A percentile compares a stretch with the other conserved stretches of the same genome.
phyloP scores from a whole-genome alignment of 73 alveolate genomes.

The Symbiodinium natans region DNA sequence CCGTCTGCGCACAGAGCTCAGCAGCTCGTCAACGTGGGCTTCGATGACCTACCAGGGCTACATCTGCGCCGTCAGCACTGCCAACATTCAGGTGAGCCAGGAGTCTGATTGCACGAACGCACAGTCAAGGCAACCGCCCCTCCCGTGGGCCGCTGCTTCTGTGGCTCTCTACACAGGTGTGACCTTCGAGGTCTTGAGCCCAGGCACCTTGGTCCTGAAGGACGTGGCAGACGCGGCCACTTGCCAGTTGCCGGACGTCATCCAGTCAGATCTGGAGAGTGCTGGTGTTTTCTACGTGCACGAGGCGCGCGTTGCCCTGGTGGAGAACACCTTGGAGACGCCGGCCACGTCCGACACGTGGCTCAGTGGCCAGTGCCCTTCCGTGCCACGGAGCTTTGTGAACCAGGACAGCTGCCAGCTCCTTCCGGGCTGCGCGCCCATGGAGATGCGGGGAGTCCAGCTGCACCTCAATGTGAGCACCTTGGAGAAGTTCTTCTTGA shows the following conservation, averaged over 20 bases:
- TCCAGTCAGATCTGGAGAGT: not conserved
- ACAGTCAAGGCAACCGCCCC: not conserved
- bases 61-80: constrained; percentile 7
- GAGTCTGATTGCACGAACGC: not conserved
- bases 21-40: not conserved
- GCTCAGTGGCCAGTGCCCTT: constrained; percentile 58
- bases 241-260: not conserved
- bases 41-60: not conserved
- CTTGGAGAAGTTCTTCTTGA: constrained; percentile 30
- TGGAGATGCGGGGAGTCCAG: constrained; percentile 34
- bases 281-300: not conserved
- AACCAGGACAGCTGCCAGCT: constrained; percentile 14
- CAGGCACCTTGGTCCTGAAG: not conserved
- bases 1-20: not conserved
- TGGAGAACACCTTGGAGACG: constrained; percentile 67
- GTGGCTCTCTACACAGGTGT: not conserved
- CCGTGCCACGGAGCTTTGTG: constrained; percentile 62
- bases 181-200: not conserved
- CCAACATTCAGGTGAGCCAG: not conserved
- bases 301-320: constrained; percentile 12
- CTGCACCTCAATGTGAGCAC: constrained; percentile 38
- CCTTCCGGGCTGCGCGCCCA: constrained; percentile 78
- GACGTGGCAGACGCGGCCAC: not conserved
- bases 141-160: not conserved
- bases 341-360: constrained; percentile 15